Evolutionary conservation across 768 basidiomycete species (phyloP).

Genomic region (Boletus reticulatus): DNA sequence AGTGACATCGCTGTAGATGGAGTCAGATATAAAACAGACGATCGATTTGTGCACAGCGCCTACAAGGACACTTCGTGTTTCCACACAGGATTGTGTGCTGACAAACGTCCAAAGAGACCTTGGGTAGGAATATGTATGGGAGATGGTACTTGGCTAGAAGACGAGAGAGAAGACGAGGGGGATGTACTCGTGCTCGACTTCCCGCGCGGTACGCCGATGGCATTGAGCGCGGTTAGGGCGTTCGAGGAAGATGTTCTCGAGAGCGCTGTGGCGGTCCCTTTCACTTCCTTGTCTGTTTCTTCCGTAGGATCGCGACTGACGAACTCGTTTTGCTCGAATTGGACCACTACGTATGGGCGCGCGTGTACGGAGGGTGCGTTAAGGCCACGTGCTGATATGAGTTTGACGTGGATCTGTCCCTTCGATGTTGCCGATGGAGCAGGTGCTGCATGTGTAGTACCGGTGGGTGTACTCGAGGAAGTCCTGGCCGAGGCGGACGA

Average conservation of each 20-base stretch:
- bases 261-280: constrained; percentile 64
- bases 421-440: constrained; percentile 39
- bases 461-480: constrained; percentile 26
- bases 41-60: constrained; percentile 35
- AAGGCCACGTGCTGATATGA: constrained; percentile 87
- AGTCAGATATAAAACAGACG: constrained; percentile 15
- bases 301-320: constrained; percentile 87
- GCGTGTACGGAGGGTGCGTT: constrained; percentile 64
- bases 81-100: constrained; percentile 92
- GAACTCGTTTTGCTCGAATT: constrained; percentile 99
- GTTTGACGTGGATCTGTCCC: constrained; percentile 93
- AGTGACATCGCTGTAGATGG: constrained; percentile 79
- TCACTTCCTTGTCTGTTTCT: constrained; percentile 86
- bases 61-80: constrained; percentile 99
- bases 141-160: constrained; percentile 38
- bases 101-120: constrained; percentile 60
- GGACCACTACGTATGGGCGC: constrained; percentile 91
- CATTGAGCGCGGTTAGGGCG: constrained; percentile 65
- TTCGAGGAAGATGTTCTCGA: constrained; percentile 59
- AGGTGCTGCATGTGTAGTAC: constrained; percentile 21
- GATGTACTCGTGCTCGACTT: constrained; percentile 44
- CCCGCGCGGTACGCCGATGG: constrained; percentile 51
- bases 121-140: constrained; percentile 30
- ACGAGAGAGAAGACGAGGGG: constrained; percentile 40
- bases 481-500: constrained; percentile 38